These are phyloP conservation scores for Metschnikowia matae DNA, from an alignment of 805 yeast genomes.

Conservation along the genomic window DNA sequence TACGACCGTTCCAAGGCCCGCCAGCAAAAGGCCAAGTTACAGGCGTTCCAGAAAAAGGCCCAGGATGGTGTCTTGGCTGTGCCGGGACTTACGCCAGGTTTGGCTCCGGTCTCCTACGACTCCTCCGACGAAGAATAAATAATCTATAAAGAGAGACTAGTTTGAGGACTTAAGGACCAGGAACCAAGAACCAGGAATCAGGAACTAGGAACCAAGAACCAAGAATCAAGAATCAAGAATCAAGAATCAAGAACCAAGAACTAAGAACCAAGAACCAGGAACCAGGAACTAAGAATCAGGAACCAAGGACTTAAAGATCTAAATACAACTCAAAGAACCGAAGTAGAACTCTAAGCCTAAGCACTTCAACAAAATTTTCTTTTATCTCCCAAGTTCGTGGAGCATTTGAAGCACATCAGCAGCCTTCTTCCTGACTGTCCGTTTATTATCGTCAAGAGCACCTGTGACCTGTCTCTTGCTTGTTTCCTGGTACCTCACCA, in stretches of 20 bases:
- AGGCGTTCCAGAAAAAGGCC: constrained; percentile 35
- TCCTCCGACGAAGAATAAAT: constrained; percentile 23
- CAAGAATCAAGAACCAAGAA: too few relatives aligned
- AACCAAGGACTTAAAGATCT: too few relatives aligned
- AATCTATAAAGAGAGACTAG: too few relatives aligned
- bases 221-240: too few relatives aligned
- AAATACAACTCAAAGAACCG: too few relatives aligned
- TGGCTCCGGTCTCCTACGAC: constrained; percentile 69
- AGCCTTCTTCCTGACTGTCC: constrained; percentile 72
- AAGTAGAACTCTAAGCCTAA: too few relatives aligned
- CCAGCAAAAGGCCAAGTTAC: constrained; percentile 17
- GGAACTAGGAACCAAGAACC: too few relatives aligned
- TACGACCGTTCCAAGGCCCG: constrained; percentile 24
- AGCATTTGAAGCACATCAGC: constrained; percentile 76
- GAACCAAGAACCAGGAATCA: too few relatives aligned
- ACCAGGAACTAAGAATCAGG: too few relatives aligned
- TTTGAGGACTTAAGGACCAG: too few relatives aligned
- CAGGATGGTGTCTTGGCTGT: constrained; percentile 41
- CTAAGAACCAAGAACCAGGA: too few relatives aligned
- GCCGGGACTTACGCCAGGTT: constrained; percentile 78
- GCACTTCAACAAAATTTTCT: neutral
- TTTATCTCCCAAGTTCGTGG: constrained; percentile 44
- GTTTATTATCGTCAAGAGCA: constrained; percentile 67
- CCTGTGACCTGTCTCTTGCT: constrained; percentile 46
- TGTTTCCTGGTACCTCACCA: constrained; percentile 49